These are phyloP conservation scores for Drosera spatulata DNA, from an alignment of 179 eudicot species.

Conservation along the genomic window DNA sequence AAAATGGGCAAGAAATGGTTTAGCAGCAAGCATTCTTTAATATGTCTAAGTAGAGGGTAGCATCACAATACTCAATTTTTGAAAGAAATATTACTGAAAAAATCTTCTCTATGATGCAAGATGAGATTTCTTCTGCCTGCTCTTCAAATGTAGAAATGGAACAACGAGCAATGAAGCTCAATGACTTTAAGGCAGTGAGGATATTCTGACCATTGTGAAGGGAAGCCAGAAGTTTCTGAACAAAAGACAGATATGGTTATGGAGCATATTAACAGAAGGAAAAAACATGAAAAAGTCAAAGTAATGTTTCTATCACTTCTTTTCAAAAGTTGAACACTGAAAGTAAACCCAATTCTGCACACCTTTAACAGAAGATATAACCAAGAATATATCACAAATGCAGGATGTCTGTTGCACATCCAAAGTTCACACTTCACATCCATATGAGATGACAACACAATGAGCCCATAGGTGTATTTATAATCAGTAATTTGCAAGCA, in stretches of 20 bases:
- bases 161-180: slow-evolving; percentile 78
- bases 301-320: background rate
- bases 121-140: slow-evolving; percentile 39
- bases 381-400: too few species aligned
- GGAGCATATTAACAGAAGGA: background rate
- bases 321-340: background rate
- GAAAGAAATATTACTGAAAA: slow-evolving; percentile 24
- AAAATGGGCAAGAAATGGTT: background rate
- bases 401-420: too few species aligned
- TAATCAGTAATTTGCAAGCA: too few species aligned
- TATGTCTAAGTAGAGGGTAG: background rate
- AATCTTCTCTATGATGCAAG: slow-evolving; percentile 39
- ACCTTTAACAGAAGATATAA: too few species aligned
- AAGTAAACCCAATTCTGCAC: too few species aligned
- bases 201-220: slow-evolving; percentile 40
- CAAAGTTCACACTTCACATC: too few species aligned
- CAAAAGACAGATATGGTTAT: background rate
- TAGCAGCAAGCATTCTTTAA: background rate
- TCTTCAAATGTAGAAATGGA: slow-evolving; percentile 45
- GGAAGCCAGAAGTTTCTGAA: slow-evolving; percentile 62
- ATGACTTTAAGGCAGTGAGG: slow-evolving; percentile 73
- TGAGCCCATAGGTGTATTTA: too few species aligned
- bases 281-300: background rate
- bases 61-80: background rate
- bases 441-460: too few species aligned